These are phyloP conservation scores for Pseudisothecium myosuroides DNA, from an alignment of 225 moss, liverwort and hornwort species.

Conservation along the genomic window DNA sequence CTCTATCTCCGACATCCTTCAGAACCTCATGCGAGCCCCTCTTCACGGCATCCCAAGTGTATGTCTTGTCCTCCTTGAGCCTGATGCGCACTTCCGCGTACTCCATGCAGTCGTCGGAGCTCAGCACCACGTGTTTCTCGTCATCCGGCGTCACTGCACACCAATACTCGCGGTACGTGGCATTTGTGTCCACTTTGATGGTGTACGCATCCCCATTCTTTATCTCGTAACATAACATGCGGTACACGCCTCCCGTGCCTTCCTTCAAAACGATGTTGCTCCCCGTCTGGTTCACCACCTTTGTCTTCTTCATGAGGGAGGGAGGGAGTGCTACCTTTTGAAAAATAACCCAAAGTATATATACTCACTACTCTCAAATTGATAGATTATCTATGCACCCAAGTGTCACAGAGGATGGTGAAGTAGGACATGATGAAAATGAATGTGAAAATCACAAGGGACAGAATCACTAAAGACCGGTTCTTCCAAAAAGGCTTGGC, in stretches of 20 bases:
- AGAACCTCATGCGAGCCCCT: not conserved
- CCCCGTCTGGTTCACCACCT: not conserved
- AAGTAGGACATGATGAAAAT: not conserved
- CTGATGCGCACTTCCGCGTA: not conserved
- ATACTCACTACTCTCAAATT: not conserved
- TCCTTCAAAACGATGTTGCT: not conserved
- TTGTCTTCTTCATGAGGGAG: not conserved
- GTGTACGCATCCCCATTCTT: fast-evolving
- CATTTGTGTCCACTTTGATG: not conserved
- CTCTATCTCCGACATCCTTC: fast-evolving
- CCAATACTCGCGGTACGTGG: not conserved
- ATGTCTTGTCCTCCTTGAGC: not conserved
- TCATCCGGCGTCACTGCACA: not conserved
- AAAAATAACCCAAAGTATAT: no score
- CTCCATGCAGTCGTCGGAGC: not conserved
- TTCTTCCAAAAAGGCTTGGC: not conserved
- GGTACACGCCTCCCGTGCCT: not conserved
- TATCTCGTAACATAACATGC: not conserved
- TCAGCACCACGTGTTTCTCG: not conserved
- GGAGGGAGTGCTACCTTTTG: not conserved
- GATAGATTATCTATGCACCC: not conserved
- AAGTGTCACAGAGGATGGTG: not conserved
- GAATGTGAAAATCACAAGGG: not conserved
- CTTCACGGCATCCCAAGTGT: not conserved
- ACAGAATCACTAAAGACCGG: not conserved